Evolutionary conservation across 164 flowering plant genomes (phyloP), one percentile per base, ranked within the genome.

Genomic region (Cinnamomum chago): DNA sequence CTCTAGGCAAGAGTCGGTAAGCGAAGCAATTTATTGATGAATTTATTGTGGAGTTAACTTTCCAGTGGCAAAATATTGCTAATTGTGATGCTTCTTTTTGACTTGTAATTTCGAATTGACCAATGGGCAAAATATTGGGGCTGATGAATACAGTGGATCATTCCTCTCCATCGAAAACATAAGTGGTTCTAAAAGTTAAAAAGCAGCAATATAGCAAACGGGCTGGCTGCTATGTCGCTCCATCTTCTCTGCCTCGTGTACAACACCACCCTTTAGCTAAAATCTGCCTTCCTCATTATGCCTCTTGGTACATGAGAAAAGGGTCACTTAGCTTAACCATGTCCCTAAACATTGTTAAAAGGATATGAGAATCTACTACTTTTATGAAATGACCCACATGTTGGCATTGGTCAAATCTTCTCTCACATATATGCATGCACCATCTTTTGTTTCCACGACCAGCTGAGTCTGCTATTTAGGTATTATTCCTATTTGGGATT

Each of bases 1-100:
- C 99, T 69, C 74, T 95, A 71, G 99, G 99, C 71, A 92, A 95
- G 86, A 95, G 97, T 75, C 83, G 99, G 97, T 90, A 82, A 80
- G 91, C 77, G 47, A 14, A 69, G 33, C 58, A 17, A 30, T 28
- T 24, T 13, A 12, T 14, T 22, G 67, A 64, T 64, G 67, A 64
- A 23, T 25, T 64, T n/a, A 14, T 64, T 23, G 12, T 64, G 67
- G 12, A 25, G 14, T 64, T 64, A 25, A 13, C 28, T 64, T 64
- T 64, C 5, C 4, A 23, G 3, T 64, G 27, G 25, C 17, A 5
- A 23, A 64, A 64, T 9, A 64, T 64, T 64, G 12, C 1, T 64
- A 22, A 64, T 13, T 64, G 22, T 14, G 28, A 22, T 64, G 28
- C 67, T 64, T 64, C 33, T 24, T 64, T 23, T 64, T 22, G 25